Evolutionary conservation across 2,329 filamentous ascomycete species (phyloP), one percentile per base, ranked within the genome.

Genomic region (Dothistroma pini): DNA sequence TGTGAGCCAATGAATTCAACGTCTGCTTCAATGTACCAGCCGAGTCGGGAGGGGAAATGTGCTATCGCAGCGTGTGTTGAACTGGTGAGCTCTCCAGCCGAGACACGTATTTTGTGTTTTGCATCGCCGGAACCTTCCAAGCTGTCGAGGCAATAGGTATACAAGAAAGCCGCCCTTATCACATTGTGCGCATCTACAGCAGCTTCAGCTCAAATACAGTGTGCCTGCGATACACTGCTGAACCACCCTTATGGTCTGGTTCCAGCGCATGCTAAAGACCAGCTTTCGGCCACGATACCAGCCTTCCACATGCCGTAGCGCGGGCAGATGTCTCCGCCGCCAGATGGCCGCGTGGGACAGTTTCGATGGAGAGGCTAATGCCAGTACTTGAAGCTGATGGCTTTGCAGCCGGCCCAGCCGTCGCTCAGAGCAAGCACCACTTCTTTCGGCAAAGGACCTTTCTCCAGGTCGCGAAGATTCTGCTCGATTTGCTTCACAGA

Each of bases 361-460:
- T 50, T 9, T 29, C 38, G 3, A 44, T 16, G n/a, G 16, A 44
- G 7, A n/a, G 21, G 32, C 8, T 31, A 47, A 19, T 57, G 55
- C 44, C 44, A 34, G 25, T 57, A 57, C 21, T 34, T 21, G 29
- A 25, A 29, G 19, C 21, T 34, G 19, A 34, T 51, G 14, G 44
- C 54, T 47, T 31, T 57, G n/a, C 54, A 57, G 12, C 38, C 41
- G 8, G 25, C n/a, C 76, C 76, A 80, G 5, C 68, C 74, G 41
- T 71, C 63, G 50, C 79, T 73, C 44, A 80, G 64, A 5, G 74
- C 74, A 56, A 74, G 54, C 9, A 79, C 70, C 0, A 78, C 69
- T 38, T 78, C 75, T 5, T 76, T 72, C 9, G 77, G 76, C 60
- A 80, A 61, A 0, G 74, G 71, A 1, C 73, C 75, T 61, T 78